Evolutionary conservation across 1,139 yeast species (phyloP), one percentile per base, ranked within the genome.

Genomic region (Ogataea hybrid): DNA sequence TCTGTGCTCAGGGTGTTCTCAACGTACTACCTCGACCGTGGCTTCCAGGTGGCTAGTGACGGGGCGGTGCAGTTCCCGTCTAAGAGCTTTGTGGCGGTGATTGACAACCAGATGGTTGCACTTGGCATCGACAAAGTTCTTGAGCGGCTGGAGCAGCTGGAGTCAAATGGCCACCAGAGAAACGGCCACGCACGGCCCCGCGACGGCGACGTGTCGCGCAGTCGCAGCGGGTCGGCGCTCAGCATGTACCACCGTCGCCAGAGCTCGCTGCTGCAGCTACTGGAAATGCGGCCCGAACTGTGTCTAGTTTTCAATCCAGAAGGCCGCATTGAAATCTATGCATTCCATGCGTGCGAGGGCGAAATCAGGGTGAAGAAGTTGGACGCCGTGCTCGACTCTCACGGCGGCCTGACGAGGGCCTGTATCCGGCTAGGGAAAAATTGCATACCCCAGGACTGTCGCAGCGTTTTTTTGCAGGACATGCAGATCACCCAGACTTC

Each of bases 1-100:
- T 65, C 70, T 6, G 65, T 70, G 10, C 58, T 90, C 32, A 69
- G 89, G 20, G 73, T 85, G 0, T 89, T 94, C 89, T 77, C 88
- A 0, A 79, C 86, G 9, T 81, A 73, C 58, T 89, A 82, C 46
- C 65, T 69, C 38, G 80, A 75, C 35, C 77, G 75, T 10, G 79
- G 76, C 34, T 75, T 75, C 46, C 77, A 75, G 43, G 71, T 84
- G 8, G 79, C 73, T 48, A 68, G 73, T 30, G 81, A 89, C 80
- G 83, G 81, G 0, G 62, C 72, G 2, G 52, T 82, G 12, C 74
- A 78, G 49, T 56, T 84, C 23, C 39, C 49, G 9, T 32, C 46
- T 3, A 35, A 46, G n/a, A 66, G 69, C 29, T 73, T 71, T 41
- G 71, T 77, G 3, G 59, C 75, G 8, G 57, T 85, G 2, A 61